These are phyloP conservation scores for Tuber borchii DNA, from an alignment of 495 filamentous ascomycete genomes.

Conservation along the genomic window DNA sequence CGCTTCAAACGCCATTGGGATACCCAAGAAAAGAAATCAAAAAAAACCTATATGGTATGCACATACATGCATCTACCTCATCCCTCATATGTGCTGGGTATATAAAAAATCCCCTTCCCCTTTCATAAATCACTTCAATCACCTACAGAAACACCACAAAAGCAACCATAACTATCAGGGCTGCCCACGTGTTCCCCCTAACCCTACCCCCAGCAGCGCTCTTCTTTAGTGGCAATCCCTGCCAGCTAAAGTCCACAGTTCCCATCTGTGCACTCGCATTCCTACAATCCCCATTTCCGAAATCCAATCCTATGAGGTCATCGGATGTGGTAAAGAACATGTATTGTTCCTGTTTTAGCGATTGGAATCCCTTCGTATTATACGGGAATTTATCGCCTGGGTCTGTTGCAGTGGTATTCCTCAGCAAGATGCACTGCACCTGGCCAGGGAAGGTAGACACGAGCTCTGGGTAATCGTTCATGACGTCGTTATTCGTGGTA, in stretches of 20 bases:
- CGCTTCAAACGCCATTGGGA: neutral
- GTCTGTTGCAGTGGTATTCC: conserved; percentile 68
- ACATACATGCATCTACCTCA: neutral
- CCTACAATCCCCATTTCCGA: conserved; percentile 62
- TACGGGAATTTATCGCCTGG: conserved; percentile 59
- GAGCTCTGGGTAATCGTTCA: conserved; percentile 65
- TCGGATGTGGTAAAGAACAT: conserved; percentile 74
- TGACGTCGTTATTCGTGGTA: conserved; percentile 70
- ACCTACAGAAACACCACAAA: conserved; percentile 5
- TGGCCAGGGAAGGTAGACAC: conserved; percentile 58
- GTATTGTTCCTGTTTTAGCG: conserved; percentile 56
- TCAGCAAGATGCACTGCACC: conserved; percentile 71
- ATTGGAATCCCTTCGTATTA: conserved; percentile 63
- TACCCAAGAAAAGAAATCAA: neutral
- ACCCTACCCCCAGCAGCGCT: neutral
- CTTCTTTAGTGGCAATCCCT: conserved; percentile 52
- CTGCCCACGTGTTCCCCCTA: conserved; percentile 12
- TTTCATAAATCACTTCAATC: neutral
- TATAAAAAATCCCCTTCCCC: neutral
- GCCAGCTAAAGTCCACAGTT: conserved; percentile 62
- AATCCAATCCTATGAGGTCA: conserved; percentile 61
- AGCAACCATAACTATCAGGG: neutral
- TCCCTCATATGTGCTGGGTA: neutral
- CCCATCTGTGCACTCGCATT: conserved; percentile 55
- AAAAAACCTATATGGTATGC: neutral